These are phyloP conservation scores for Blastobotrys peoriensis DNA, from an alignment of 805 yeast species.

Conservation along the genomic window DNA sequence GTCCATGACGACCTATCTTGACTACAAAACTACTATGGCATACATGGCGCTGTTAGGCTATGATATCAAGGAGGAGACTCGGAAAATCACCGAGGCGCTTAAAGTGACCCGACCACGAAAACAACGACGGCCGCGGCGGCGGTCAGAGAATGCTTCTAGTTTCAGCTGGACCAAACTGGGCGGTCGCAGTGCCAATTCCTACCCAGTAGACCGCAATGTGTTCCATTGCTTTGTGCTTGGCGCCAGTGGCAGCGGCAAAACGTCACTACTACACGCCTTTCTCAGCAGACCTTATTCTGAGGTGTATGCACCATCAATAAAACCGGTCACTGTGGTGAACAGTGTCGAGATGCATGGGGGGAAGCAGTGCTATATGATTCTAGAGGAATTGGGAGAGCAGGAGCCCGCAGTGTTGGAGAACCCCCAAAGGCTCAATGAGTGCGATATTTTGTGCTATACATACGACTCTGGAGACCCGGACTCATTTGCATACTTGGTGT, in stretches of 20 bases:
- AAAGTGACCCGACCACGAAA: conserved; percentile 79
- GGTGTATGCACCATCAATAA: conserved; percentile 71
- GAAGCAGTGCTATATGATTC: conserved; percentile 83
- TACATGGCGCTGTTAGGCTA: conserved; percentile 89
- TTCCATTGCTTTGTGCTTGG: conserved; percentile 89
- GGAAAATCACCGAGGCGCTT: conserved; percentile 45
- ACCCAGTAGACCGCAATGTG: conserved; percentile 73
- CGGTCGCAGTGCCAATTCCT: conserved; percentile 40
- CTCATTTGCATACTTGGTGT: conserved; percentile 76
- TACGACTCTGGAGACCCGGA: conserved; percentile 97
- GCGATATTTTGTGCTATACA: conserved; percentile 85
- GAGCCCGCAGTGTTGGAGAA: conserved; percentile 80
- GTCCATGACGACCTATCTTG: conserved; percentile 92
- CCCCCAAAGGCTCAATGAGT: conserved; percentile 59
- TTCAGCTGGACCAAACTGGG: not conserved
- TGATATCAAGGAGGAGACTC: conserved; percentile 35
- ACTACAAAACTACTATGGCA: conserved; percentile 75
- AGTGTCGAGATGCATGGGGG: conserved; percentile 93
- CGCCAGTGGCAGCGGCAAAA: conserved; percentile 79
- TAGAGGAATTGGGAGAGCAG: conserved; percentile 85
- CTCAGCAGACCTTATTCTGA: conserved; percentile 67
- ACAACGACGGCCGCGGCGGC: conserved; percentile 48
- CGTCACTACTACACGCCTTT: conserved; percentile 77
- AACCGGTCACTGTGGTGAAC: conserved; percentile 78
- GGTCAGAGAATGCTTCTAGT: conserved; percentile 36